Conservation (phyloP, 768 basidiomycete genomes). For the Hypholoma sublateritium region DNA sequence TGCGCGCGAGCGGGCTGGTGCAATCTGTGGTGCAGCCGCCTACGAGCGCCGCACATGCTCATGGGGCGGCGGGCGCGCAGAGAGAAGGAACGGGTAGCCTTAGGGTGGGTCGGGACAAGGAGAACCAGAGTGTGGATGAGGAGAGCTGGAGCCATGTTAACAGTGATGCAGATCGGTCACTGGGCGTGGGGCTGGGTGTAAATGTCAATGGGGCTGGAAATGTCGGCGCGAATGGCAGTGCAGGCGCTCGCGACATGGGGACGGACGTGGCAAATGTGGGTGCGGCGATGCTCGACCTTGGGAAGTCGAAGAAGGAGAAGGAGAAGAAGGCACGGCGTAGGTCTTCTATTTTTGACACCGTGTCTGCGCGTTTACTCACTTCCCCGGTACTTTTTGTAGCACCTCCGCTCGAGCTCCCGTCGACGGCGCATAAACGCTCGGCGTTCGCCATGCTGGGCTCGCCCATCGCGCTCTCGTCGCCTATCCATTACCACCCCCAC, state of each 20-base stretch:
- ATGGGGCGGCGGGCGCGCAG: background rate
- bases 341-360: constrained; percentile 21
- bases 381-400: constrained; percentile 33
- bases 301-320: constrained; percentile 45
- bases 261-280: constrained; percentile 41
- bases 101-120: constrained; percentile 34
- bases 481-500: constrained; percentile 29
- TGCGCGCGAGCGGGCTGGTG: constrained; percentile 43
- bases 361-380: background rate
- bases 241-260: constrained; percentile 42
- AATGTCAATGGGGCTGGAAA: constrained; percentile 34
- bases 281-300: constrained; percentile 19
- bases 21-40: constrained; percentile 21
- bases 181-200: constrained; percentile 32
- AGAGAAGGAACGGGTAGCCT: constrained; percentile 5
- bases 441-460: constrained; percentile 46
- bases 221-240: constrained; percentile 18
- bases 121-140: constrained; percentile 37
- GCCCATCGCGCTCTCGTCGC: constrained; percentile 43
- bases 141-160: constrained; percentile 40
- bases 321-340: constrained; percentile 58
- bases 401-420: constrained; percentile 54
- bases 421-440: constrained; percentile 41
- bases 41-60: background rate
- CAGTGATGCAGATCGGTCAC: constrained; percentile 29